phyloP scores from a whole-genome alignment of 1,139 yeast species.

The Blastobotrys aristatus region DNA sequence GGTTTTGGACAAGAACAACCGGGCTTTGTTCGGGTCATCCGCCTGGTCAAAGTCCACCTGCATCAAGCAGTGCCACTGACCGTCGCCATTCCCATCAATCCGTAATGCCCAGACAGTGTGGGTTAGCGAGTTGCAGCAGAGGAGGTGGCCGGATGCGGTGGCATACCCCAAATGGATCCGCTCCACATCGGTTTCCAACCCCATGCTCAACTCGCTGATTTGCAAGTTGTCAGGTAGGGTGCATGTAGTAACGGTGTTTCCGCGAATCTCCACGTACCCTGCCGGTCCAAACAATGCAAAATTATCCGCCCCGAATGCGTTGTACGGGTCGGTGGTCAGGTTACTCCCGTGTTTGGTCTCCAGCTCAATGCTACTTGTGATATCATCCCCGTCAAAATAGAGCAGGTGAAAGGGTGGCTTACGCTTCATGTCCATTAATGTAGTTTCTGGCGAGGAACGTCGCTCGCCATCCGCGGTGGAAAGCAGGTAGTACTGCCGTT shows the following conservation, averaged over 20 bases:
- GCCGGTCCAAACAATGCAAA: neutral
- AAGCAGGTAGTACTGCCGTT: neutral
- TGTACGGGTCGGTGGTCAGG: neutral
- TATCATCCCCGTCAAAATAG: neutral
- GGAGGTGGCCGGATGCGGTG: neutral
- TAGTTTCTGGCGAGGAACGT: neutral
- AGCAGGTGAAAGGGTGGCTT: constrained; percentile 1
- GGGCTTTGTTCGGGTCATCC: neutral
- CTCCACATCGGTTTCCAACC: neutral
- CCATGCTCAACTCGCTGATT: neutral
- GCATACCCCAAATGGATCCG: neutral
- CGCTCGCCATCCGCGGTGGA: neutral
- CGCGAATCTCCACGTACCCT: constrained; percentile 1
- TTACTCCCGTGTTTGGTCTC: neutral
- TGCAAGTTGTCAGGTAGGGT: neutral
- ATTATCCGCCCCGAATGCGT: neutral
- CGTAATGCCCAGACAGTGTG: neutral
- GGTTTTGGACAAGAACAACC: neutral
- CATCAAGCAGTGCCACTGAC: neutral
- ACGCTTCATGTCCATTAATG: neutral
- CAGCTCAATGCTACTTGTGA: neutral
- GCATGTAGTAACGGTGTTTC: neutral
- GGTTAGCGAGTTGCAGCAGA: neutral
- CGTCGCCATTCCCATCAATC: neutral
- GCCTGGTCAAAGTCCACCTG: neutral